phyloP scores from a whole-genome alignment of 2,329 filamentous ascomycete species.

The Boeremia exigua region DNA sequence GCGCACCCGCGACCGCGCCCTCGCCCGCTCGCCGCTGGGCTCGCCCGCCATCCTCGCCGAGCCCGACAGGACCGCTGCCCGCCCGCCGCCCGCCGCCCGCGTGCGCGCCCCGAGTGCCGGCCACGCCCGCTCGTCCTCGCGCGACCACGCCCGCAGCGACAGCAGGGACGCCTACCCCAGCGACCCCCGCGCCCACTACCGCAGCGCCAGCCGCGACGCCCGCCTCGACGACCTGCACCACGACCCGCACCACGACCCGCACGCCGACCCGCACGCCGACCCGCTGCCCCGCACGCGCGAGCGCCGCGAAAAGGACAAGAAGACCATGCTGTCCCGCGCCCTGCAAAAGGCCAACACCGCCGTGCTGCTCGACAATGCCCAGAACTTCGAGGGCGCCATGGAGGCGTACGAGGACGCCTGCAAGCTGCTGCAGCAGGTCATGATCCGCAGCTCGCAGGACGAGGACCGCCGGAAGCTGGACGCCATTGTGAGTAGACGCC shows the following conservation, averaged over 20 bases:
- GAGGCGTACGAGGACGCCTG: conserved; percentile 93
- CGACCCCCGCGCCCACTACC: conserved; percentile 33
- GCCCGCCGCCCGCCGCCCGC: conserved; percentile 23
- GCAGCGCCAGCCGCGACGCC: conserved; percentile 32
- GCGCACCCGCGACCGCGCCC: conserved; percentile 34
- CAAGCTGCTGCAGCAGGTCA: conserved; percentile 82
- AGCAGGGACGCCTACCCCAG: conserved; percentile 28
- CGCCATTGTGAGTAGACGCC: conserved; percentile 74
- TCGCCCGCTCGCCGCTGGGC: conserved; percentile 42
- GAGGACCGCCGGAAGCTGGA: conserved; percentile 91
- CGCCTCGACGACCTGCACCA: conserved; percentile 41
- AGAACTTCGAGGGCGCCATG: conserved; percentile 90
- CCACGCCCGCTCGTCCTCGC: conserved; percentile 24
- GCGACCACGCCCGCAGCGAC: conserved; percentile 23
- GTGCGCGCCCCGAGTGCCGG: conserved; percentile 28
- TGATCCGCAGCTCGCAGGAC: conserved; percentile 80
- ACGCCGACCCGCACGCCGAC: conserved; percentile 24
- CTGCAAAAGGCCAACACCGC: conserved; percentile 95
- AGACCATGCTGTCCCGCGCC: conserved; percentile 95
- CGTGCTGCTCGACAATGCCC: conserved; percentile 92
- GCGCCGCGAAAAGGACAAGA: conserved; percentile 65
- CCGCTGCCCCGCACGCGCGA: conserved; percentile 47
- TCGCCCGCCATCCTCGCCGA: conserved; percentile 46
- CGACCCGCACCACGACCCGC: not conserved
- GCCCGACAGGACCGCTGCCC: conserved; percentile 35